A percentile compares a stretch with the other conserved stretches of the same genome.
These are phyloP conservation scores for Ogataea sp. DNA, from an alignment of 805 yeast genomes.

Conservation along the genomic window DNA sequence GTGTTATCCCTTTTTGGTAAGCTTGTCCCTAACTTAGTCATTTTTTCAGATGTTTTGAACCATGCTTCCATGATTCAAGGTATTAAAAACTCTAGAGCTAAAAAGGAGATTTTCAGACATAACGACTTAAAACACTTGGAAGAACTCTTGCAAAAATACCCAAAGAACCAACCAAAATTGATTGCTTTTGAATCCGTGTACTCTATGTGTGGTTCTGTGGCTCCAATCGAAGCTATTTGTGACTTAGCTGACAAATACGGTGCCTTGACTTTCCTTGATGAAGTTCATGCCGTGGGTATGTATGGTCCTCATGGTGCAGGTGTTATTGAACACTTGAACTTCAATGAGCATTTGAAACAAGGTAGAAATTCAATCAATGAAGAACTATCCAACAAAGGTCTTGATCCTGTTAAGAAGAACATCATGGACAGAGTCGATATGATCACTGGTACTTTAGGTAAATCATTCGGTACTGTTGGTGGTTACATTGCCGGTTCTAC, in stretches of 20 bases:
- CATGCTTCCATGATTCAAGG: conserved; percentile 99
- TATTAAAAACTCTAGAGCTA: conserved; percentile 80
- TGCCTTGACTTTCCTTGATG: conserved; percentile 93
- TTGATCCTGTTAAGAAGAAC: conserved; percentile 43
- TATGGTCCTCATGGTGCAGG: conserved; percentile 99
- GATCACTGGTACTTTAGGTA: conserved; percentile 96
- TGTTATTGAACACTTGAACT: conserved; percentile 94
- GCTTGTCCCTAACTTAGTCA: conserved; percentile 80
- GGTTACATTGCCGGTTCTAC: conserved; percentile 93
- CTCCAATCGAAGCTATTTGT: conserved; percentile 88
- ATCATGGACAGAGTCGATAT: conserved; percentile 88
- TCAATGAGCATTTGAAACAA: conserved; percentile 65
- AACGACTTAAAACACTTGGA: conserved; percentile 84
- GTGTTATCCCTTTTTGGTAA: conserved; percentile 86
- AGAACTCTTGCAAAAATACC: conserved; percentile 65
- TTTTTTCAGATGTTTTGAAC: conserved; percentile 86
- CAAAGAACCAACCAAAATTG: conserved; percentile 82
- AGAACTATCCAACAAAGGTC: conserved; percentile 30
- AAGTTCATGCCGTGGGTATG: conserved; percentile 98
- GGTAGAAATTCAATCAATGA: conserved; percentile 29
- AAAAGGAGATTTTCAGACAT: conserved; percentile 86
- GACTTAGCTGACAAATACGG: conserved; percentile 97
- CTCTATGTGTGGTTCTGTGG: conserved; percentile 97
- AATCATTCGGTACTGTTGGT: conserved; percentile 95
- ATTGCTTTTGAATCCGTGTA: conserved; percentile 97